phyloP scores from a whole-genome alignment of 75 land plant genomes.

The Ceratopteris richardii region DNA sequence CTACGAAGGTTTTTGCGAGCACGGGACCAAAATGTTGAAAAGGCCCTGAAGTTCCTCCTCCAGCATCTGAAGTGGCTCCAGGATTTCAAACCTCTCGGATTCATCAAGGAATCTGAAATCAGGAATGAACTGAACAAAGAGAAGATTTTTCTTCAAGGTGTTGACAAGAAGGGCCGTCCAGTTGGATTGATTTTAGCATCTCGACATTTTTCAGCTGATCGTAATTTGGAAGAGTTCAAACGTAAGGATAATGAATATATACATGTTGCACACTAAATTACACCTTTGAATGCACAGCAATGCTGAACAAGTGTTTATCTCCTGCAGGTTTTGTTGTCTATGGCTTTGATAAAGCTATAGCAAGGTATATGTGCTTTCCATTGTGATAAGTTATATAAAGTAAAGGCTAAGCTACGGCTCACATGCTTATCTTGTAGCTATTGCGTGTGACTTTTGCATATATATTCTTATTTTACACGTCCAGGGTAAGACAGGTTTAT shows the following conservation, averaged over 20 bases:
- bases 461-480: not conserved
- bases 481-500: not conserved
- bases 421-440: not conserved
- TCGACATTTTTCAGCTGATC: constrained; percentile 31
- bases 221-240: constrained; percentile 61
- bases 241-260: constrained; percentile 29
- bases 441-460: not conserved
- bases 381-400: too few relatives aligned
- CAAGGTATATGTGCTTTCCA: too few relatives aligned
- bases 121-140: constrained; percentile 42
- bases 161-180: constrained; percentile 55
- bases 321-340: constrained; percentile 21
- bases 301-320: not conserved
- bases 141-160: constrained; percentile 68
- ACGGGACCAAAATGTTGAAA: constrained; percentile 50
- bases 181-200: constrained; percentile 38
- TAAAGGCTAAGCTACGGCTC: too few relatives aligned
- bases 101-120: constrained; percentile 37
- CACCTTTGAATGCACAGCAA: not conserved
- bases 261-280: not conserved
- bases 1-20: constrained; percentile 75
- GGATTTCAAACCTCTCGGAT: constrained; percentile 47
- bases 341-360: constrained; percentile 23
- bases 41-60: constrained; percentile 42
- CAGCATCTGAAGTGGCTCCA: constrained; percentile 54